Conservation (phyloP, 2,329 filamentous ascomycete genomes). For the Metarhizium brunneum region DNA sequence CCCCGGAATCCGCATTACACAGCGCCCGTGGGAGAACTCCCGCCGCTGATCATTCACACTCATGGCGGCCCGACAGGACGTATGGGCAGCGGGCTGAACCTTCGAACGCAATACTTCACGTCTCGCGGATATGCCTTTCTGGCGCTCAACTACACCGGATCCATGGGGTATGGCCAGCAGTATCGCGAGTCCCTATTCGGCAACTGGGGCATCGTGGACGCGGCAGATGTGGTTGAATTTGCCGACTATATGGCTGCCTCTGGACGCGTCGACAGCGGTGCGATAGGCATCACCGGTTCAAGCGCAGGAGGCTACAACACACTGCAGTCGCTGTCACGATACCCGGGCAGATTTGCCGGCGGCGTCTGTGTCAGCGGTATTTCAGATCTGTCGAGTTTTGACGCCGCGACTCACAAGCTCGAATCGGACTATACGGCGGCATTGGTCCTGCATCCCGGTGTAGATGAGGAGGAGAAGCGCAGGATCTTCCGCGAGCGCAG, state of each 20-base stretch:
- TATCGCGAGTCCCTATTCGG: conserved; percentile 40
- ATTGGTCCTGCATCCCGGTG: conserved; percentile 28
- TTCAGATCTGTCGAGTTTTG: conserved; percentile 37
- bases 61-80: conserved; percentile 44
- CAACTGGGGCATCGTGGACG: conserved; percentile 41
- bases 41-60: conserved; percentile 38
- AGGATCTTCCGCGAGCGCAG: conserved; percentile 35
- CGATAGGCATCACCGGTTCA: conserved; percentile 38
- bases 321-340: conserved; percentile 36
- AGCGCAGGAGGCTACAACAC: conserved; percentile 47
- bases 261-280: conserved; percentile 24
- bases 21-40: conserved; percentile 26
- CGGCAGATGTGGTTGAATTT: conserved; percentile 38
- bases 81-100: conserved; percentile 30
- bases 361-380: conserved; percentile 43
- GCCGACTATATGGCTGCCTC: conserved; percentile 30
- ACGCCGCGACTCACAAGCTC: conserved; percentile 44
- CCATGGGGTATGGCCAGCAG: conserved; percentile 37
- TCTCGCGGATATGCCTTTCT: conserved; percentile 43
- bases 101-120: conserved; percentile 42
- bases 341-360: conserved; percentile 36
- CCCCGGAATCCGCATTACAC: conserved; percentile 36
- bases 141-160: conserved; percentile 43
- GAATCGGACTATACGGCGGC: conserved; percentile 41
- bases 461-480: conserved; percentile 28